phyloP scores from a whole-genome alignment of 1,139 yeast genomes.

The Yamadazyma dushanensis region DNA sequence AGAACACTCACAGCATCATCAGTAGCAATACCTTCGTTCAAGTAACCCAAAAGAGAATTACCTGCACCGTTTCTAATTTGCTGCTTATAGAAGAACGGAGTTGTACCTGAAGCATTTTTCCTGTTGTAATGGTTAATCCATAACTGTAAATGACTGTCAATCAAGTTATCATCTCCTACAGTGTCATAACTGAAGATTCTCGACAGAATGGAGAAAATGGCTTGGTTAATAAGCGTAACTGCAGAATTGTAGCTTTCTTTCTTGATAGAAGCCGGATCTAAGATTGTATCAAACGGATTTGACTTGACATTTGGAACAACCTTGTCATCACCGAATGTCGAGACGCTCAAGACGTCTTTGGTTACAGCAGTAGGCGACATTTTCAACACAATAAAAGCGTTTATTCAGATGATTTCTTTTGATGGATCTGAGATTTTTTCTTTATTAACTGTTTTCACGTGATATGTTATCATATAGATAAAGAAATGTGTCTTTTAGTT shows the following conservation, averaged over 20 bases:
- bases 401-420: background rate
- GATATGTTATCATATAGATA: constrained; percentile 9
- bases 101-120: constrained; percentile 53
- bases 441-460: constrained; percentile 10
- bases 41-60: constrained; percentile 73
- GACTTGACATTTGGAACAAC: constrained; percentile 16
- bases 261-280: constrained; percentile 54
- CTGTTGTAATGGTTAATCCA: constrained; percentile 60
- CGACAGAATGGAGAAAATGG: constrained; percentile 61
- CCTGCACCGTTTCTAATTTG: constrained; percentile 89
- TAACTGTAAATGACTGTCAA: constrained; percentile 58
- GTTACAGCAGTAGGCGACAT: constrained; percentile 5
- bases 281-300: constrained; percentile 59
- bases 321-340: background rate
- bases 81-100: constrained; percentile 59
- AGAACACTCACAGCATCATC: constrained; percentile 51
- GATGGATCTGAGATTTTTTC: too few species aligned
- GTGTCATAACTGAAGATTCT: constrained; percentile 71
- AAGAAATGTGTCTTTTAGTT: background rate
- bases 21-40: constrained; percentile 38
- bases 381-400: background rate
- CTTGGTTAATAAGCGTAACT: constrained; percentile 62
- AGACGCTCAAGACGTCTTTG: constrained; percentile 2
- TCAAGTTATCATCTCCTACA: constrained; percentile 58
- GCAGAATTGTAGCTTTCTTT: constrained; percentile 61